Evolutionary conservation across 2,329 filamentous ascomycete species (phyloP).

Genomic region (Davidsoniella australis): DNA sequence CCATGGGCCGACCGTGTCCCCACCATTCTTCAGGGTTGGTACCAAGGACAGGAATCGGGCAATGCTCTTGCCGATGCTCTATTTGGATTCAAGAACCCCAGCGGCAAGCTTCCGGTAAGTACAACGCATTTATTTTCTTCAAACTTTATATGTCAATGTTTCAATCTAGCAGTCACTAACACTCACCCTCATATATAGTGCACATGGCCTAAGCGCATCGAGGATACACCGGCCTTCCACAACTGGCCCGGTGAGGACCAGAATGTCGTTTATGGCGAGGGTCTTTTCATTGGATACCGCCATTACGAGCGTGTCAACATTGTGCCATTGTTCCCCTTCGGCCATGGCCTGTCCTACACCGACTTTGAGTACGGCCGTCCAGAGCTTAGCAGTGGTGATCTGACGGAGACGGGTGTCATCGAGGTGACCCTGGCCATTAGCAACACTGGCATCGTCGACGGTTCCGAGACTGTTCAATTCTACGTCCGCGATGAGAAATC

Average conservation of each 20-base stretch:
- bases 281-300: constrained; percentile 54
- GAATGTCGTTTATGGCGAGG: constrained; percentile 53
- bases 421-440: constrained; percentile 31
- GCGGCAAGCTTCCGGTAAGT: constrained; percentile 47
- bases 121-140: neutral
- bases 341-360: constrained; percentile 59
- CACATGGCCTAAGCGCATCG: constrained; percentile 46
- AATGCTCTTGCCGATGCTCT: constrained; percentile 53
- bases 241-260: constrained; percentile 59
- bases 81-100: constrained; percentile 45
- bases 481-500: constrained; percentile 50
- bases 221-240: constrained; percentile 53
- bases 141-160: no score
- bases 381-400: constrained; percentile 27
- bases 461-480: constrained; percentile 48
- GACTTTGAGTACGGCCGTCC: constrained; percentile 46
- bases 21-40: constrained; percentile 59
- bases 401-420: constrained; percentile 24
- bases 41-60: constrained; percentile 53
- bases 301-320: constrained; percentile 49
- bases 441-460: constrained; percentile 38
- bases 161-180: constrained; percentile 2
- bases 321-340: constrained; percentile 51
- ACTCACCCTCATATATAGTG: constrained; percentile 21
- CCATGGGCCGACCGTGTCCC: constrained; percentile 50